Base-by-base conservation (phyloP, 1,284 basidiomycete genomes). In the Tilletia indica region DNA sequence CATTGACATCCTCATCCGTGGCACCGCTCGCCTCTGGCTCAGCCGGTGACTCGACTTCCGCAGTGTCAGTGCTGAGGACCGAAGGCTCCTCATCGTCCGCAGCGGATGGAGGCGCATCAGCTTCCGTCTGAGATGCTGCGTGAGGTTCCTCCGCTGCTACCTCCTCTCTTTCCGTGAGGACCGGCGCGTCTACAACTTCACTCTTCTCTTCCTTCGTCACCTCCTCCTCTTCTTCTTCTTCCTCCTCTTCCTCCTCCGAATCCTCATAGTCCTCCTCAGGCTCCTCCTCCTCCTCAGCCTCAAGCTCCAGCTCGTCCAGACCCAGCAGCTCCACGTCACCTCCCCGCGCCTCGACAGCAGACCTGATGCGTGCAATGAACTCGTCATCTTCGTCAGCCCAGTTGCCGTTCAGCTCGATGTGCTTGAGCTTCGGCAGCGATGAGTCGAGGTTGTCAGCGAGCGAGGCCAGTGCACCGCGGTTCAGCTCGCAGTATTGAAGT, bases 381-480 rank as follows among this genome's bases (percentile, higher is more conserved):
- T 82, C 80, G 54, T 83, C 82, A 8, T 82, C 82, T 69, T 82
- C 82, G 39, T 83, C 81, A 16, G 80, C 81, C 77, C 77, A 82
- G 73, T 83, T 83, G 68, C 81, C 82, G 73, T 83, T 82, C 71
- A 83, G 80, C 68, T 83, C 82, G 61, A 83, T 76, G 58, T 72
- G 68, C 47, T 73, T 72, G 36, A 83, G 74, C 31, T 68, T 71
- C 45, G 69, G 51, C 58, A 82, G 54, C 70, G 80, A 74, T 12
- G 68, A 58, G 39, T 78, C 73, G 68, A 83, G 77, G 19, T 78
- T 79, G 54, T 70, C 69, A 21, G 75, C 80, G 19, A 83, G 78
- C 21, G 73, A 68, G 36, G 70, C 63, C n/a, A 83, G 76, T 0
- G 77, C 77, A 58, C 76, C 73, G 38, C 80, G 77, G 72, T 83